phyloP scores from a whole-genome alignment of 352 stramenopile species.

The Phytophthora syringae region DNA sequence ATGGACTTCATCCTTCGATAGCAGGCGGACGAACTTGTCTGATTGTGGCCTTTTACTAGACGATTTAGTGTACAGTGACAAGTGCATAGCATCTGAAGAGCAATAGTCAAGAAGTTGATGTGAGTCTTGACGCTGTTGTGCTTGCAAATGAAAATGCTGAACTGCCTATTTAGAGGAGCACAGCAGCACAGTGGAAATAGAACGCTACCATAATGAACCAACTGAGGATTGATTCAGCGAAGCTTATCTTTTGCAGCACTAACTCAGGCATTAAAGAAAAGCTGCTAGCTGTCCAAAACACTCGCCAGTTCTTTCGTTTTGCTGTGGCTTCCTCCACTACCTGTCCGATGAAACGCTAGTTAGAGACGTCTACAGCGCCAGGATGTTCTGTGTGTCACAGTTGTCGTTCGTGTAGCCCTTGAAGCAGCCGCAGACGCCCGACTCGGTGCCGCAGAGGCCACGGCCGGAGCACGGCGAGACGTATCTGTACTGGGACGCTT shows the following conservation, averaged over 20 bases:
- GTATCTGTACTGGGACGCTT: conserved; percentile 65
- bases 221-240: not conserved
- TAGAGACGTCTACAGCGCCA: conserved; percentile 57
- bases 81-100: not conserved
- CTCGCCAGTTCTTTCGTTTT: not conserved
- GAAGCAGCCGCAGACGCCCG: conserved; percentile 87
- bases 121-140: not conserved
- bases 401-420: conserved; percentile 91
- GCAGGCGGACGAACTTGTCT: conserved; percentile 3
- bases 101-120: not conserved
- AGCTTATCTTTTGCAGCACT: not conserved
- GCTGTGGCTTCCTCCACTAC: not conserved
- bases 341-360: not conserved
- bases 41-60: not conserved
- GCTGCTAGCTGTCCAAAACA: not conserved
- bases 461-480: conserved; percentile 78
- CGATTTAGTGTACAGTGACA: not conserved
- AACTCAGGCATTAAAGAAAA: not conserved
- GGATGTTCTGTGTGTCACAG: conserved; percentile 84
- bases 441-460: conserved; percentile 69
- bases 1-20: conserved; percentile 36
- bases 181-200: not conserved
- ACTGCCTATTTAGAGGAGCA: not conserved
- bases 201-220: not conserved
- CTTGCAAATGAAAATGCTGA: too few species aligned